Conservation (phyloP, 805 yeast genomes). For the Candida tallmaniae region DNA sequence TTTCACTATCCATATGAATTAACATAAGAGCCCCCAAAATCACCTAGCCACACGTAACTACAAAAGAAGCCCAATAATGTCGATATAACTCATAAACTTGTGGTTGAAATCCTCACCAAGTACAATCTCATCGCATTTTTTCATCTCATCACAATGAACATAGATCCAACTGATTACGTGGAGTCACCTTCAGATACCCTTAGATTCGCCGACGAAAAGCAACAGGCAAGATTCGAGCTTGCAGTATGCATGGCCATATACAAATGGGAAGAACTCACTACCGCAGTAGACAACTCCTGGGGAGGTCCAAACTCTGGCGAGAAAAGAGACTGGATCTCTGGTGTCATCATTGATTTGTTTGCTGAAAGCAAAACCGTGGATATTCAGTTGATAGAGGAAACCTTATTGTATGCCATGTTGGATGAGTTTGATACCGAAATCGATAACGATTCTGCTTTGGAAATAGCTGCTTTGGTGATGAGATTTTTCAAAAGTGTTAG, state of each 20-base stretch:
- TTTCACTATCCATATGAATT: no score
- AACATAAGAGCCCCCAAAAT: no score
- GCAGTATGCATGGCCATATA: constrained; percentile 92
- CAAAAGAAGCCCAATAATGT: no score
- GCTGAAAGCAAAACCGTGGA: constrained; percentile 59
- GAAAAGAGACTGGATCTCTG: constrained; percentile 93
- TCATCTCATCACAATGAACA: no score
- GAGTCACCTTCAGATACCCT: constrained; percentile 44
- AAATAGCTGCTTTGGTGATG: constrained; percentile 64
- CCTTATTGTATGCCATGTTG: constrained; percentile 82
- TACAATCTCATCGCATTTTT: no score
- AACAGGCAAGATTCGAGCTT: constrained; percentile 82
- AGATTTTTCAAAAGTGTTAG: constrained; percentile 63
- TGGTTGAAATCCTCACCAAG: no score
- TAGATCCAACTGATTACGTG: constrained; percentile 49
- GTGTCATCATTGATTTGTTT: constrained; percentile 75
- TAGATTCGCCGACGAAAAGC: constrained; percentile 51
- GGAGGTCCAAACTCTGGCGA: constrained; percentile 92
- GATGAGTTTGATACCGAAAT: constrained; percentile 90
- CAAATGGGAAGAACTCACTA: constrained; percentile 81
- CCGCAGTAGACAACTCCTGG: constrained; percentile 91
- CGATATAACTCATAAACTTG: no score
- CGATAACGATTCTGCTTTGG: constrained; percentile 84
- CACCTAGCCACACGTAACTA: no score
- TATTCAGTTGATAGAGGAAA: constrained; percentile 74